phyloP scores from a whole-genome alignment of 1,284 basidiomycete genomes.

The Marasmius sp. region DNA sequence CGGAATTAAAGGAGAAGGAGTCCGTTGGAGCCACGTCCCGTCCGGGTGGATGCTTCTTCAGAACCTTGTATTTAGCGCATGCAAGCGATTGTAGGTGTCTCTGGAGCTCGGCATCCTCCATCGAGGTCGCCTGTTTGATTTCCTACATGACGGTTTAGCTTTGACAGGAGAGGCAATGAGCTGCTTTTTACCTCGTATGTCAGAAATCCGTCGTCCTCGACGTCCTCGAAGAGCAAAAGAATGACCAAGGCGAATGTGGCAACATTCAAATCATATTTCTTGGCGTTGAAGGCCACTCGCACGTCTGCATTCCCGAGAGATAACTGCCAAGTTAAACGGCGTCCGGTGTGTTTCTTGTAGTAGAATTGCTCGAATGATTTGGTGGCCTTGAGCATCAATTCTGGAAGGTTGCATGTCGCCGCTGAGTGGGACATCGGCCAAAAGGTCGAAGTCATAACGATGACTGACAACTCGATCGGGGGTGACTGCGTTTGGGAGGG shows the following conservation, averaged over 20 bases:
- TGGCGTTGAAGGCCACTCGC: conserved; percentile 76
- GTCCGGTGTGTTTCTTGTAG: conserved; percentile 84
- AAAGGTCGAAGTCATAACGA: conserved; percentile 89
- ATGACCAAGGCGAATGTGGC: conserved; percentile 91
- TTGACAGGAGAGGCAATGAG: conserved; percentile 7
- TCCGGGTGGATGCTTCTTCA: conserved; percentile 89
- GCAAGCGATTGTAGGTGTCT: conserved; percentile 95
- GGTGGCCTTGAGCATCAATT: conserved; percentile 61
- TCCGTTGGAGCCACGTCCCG: conserved; percentile 80
- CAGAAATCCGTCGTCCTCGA: conserved; percentile 67
- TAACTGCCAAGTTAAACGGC: conserved; percentile 92
- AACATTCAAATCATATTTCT: conserved; percentile 90
- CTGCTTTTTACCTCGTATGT: conserved; percentile 62
- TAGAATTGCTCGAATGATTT: conserved; percentile 91
- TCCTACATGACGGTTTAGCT: conserved; percentile 42
- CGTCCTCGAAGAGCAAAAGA: conserved; percentile 83
- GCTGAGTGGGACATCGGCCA: conserved; percentile 81
- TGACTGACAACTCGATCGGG: conserved; percentile 81
- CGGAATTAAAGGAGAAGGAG: conserved; percentile 86
- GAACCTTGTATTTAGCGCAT: conserved; percentile 93
- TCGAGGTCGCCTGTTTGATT: conserved; percentile 68
- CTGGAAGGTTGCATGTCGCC: conserved; percentile 68
- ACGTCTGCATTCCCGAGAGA: conserved; percentile 93
- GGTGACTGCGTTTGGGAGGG: conserved; percentile 47
- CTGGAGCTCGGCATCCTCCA: conserved; percentile 80